phyloP scores from a whole-genome alignment of 352 stramenopile genomes.

The Globisporangium radiosum region DNA sequence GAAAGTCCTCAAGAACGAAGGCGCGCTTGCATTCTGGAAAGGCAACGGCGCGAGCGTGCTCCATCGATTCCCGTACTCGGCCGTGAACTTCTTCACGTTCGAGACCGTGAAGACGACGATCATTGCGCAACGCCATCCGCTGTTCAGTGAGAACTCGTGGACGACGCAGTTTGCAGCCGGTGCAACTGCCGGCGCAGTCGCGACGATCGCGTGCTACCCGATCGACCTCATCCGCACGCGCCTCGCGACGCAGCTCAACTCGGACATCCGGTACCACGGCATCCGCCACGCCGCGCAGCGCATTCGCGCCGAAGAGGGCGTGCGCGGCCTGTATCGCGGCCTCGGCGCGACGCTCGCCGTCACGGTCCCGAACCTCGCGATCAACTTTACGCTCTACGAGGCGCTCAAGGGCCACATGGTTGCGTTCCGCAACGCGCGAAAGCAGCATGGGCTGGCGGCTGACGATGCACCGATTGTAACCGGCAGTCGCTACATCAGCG shows the following conservation, averaged over 20 bases:
- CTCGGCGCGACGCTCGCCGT: constrained; percentile 92
- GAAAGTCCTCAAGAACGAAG: constrained; percentile 92
- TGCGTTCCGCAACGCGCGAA: constrained; percentile 56
- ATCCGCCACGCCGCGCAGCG: constrained; percentile 92
- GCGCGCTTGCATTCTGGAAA: constrained; percentile 91
- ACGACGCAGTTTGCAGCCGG: constrained; percentile 74
- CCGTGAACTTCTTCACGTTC: constrained; percentile 96
- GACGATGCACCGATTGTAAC: constrained; percentile 16
- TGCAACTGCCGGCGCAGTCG: constrained; percentile 58
- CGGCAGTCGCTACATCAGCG: constrained; percentile 24
- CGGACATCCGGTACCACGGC: constrained; percentile 83
- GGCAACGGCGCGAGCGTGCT: constrained; percentile 94
- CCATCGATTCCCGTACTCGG: constrained; percentile 95
- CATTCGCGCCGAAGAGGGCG: constrained; percentile 86
- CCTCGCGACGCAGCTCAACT: constrained; percentile 90
- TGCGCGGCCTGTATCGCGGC: constrained; percentile 91
- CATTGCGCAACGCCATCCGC: constrained; percentile 53
- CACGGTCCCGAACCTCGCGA: constrained; percentile 93
- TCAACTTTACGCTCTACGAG: constrained; percentile 95
- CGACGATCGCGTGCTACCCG: constrained; percentile 92
- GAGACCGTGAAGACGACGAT: constrained; percentile 86
- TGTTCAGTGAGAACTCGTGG: constrained; percentile 67
- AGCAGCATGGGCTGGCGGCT: constrained; percentile 19
- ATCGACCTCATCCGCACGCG: constrained; percentile 94
- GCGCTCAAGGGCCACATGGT: constrained; percentile 88